These are phyloP conservation scores for Sporothrix luriei DNA, from an alignment of 2,329 filamentous ascomycete species.

Conservation along the genomic window DNA sequence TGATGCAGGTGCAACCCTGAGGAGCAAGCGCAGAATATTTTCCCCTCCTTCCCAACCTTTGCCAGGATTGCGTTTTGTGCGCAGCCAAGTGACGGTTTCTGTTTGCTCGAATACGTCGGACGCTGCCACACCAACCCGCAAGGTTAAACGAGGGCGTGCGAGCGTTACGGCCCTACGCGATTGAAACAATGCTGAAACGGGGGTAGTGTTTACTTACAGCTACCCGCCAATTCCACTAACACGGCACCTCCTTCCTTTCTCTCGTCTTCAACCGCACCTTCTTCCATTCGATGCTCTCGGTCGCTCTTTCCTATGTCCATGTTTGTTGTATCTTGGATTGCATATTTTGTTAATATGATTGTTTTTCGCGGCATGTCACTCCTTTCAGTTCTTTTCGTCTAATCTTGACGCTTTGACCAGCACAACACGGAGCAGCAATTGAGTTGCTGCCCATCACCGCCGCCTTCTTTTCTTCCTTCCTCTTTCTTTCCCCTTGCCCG, in stretches of 20 bases:
- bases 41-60: background rate
- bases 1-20: too few relatives aligned
- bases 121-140: background rate
- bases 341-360: background rate
- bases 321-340: background rate
- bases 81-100: background rate
- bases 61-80: background rate
- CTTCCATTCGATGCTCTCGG: background rate
- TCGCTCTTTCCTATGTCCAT: background rate
- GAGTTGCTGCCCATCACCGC: background rate
- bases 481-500: background rate
- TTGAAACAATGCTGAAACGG: constrained; percentile 25
- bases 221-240: background rate
- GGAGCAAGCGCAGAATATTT: background rate
- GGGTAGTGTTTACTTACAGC: background rate
- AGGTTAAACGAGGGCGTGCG: background rate
- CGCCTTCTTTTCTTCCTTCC: background rate
- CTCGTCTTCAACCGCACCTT: background rate
- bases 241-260: background rate
- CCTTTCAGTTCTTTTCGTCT: background rate
- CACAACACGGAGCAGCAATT: constrained; percentile 7
- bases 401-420: constrained; percentile 2
- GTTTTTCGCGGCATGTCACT: too few relatives aligned
- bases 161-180: background rate
- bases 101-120: background rate